Conservation (phyloP, 805 yeast genomes). For the Yarrowia yakushimensis region DNA sequence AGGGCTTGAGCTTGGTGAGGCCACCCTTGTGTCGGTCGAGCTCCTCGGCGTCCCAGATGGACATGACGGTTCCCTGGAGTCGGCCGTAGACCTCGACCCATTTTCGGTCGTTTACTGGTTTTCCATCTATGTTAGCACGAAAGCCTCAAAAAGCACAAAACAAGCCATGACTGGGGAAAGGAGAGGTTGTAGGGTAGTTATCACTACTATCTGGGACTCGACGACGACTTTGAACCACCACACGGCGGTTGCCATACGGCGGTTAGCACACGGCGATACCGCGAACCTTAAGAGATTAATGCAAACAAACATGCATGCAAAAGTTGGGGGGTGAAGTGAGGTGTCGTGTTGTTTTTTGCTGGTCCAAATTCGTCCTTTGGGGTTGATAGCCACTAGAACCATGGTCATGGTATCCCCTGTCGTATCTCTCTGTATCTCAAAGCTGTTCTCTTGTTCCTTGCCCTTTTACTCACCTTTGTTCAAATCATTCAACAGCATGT, state of each 20-base stretch:
- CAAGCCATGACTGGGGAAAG: neutral
- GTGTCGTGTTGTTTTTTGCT: too few species aligned
- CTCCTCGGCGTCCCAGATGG: slow-evolving; percentile 71
- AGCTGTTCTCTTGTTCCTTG: neutral
- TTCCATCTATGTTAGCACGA: slow-evolving; percentile 60
- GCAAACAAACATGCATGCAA: slow-evolving; percentile 1
- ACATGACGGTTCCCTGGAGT: slow-evolving; percentile 83
- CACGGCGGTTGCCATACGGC: neutral
- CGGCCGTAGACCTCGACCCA: slow-evolving; percentile 96
- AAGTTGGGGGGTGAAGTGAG: neutral
- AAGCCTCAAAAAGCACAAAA: neutral
- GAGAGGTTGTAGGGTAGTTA: neutral
- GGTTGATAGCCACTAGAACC: too few species aligned
- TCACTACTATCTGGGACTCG: neutral
- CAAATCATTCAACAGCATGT: slow-evolving; percentile 42
- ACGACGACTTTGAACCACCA: neutral
- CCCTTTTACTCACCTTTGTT: slow-evolving; percentile 28
- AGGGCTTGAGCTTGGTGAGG: slow-evolving; percentile 65
- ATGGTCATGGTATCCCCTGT: too few species aligned
- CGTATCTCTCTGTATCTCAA: neutral
- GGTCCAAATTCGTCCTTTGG: too few species aligned
- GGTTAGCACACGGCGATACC: slow-evolving; percentile 11
- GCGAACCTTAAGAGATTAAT: slow-evolving; percentile 7
- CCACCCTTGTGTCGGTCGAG: slow-evolving; percentile 53
- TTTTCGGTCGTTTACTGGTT: slow-evolving; percentile 60